phyloP scores from a whole-genome alignment of 2,329 filamentous ascomycete species.

The Escovopsis weberi region DNA sequence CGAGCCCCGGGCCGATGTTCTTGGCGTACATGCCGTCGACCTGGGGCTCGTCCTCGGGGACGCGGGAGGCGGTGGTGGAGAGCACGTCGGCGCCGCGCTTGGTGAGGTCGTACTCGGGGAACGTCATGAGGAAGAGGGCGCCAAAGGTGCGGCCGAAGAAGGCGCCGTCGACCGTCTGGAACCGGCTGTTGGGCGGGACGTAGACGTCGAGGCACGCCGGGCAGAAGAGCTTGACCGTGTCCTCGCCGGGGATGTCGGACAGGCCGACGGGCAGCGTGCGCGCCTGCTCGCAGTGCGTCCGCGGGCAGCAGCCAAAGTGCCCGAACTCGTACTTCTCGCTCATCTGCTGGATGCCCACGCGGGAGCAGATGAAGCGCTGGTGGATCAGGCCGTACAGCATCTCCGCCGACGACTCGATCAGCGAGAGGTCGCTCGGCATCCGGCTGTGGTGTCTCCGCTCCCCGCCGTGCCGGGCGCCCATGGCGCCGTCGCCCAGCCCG shows the following conservation, averaged over 20 bases:
- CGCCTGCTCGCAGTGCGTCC: slow-evolving; percentile 80
- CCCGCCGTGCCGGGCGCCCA: slow-evolving; percentile 28
- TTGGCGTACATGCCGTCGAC: slow-evolving; percentile 79
- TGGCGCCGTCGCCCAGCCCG: slow-evolving; percentile 39
- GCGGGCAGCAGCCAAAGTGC: slow-evolving; percentile 92
- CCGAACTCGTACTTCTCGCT: slow-evolving; percentile 96
- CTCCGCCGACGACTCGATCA: slow-evolving; percentile 96
- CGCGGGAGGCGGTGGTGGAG: slow-evolving; percentile 18
- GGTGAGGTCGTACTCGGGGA: slow-evolving; percentile 84
- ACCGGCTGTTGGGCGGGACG: slow-evolving; percentile 90
- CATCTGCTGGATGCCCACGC: slow-evolving; percentile 96
- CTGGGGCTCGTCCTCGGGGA: slow-evolving; percentile 30
- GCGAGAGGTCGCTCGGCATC: slow-evolving; percentile 81
- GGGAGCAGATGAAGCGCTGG: slow-evolving; percentile 93
- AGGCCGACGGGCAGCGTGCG: slow-evolving; percentile 86
- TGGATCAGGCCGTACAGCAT: slow-evolving; percentile 97
- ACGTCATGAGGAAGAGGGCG: slow-evolving; percentile 94
- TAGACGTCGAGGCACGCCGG: slow-evolving; percentile 95
- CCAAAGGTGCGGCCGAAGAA: slow-evolving; percentile 98
- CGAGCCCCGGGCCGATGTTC: slow-evolving; percentile 82
- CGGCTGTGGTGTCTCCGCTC: slow-evolving; percentile 68
- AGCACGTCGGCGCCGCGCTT: slow-evolving; percentile 52
- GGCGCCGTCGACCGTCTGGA: slow-evolving; percentile 92
- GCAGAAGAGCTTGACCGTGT: slow-evolving; percentile 97
- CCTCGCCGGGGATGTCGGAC: slow-evolving; percentile 87